A percentile compares a stretch with the other conserved stretches of the same genome.
Conservation (phyloP, 257 asterid species). For the Orobanche coerulescens region DNA sequence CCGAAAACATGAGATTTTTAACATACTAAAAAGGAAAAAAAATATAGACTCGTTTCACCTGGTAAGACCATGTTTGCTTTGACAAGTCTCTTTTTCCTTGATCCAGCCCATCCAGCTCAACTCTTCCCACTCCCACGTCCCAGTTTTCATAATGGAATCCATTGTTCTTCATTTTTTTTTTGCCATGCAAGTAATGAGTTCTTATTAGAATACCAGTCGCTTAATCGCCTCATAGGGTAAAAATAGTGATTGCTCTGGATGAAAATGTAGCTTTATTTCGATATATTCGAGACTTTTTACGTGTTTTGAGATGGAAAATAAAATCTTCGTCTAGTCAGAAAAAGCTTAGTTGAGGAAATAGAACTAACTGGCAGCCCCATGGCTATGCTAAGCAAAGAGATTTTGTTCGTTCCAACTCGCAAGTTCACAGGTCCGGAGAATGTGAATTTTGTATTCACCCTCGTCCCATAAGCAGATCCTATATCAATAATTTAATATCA, state of each 20-base stretch:
- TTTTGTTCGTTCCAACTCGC: slow-evolving; percentile 36
- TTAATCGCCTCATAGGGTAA: background rate
- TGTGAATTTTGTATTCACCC: slow-evolving; percentile 30
- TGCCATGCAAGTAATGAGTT: background rate
- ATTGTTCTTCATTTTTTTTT: slow-evolving; percentile 33
- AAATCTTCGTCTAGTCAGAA: too few species aligned
- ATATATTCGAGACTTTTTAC: background rate
- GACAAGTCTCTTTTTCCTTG: slow-evolving; percentile 47
- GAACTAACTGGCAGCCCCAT: slow-evolving; percentile 61
- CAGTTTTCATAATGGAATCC: slow-evolving; percentile 54
- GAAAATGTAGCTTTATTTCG: too few species aligned
- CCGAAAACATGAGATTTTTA: background rate
- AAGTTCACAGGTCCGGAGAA: slow-evolving; percentile 41
- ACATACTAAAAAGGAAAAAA: background rate
- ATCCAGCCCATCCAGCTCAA: slow-evolving; percentile 45
- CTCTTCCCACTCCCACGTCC: slow-evolving; percentile 48
- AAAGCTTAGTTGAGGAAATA: background rate
- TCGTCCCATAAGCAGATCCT: slow-evolving; percentile 59
- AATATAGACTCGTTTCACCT: slow-evolving; percentile 28
- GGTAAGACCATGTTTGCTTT: slow-evolving; percentile 57
- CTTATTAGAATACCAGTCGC: slow-evolving; percentile 14
- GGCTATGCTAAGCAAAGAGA: slow-evolving; percentile 55
- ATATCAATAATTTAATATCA: too few species aligned
- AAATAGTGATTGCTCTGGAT: too few species aligned
- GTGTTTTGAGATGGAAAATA: background rate